Percentiles rank a stretch among this genome's conserved stretches.
phyloP scores from a whole-genome alignment of 129 eudicot genomes.

The Deinandra increscens region DNA sequence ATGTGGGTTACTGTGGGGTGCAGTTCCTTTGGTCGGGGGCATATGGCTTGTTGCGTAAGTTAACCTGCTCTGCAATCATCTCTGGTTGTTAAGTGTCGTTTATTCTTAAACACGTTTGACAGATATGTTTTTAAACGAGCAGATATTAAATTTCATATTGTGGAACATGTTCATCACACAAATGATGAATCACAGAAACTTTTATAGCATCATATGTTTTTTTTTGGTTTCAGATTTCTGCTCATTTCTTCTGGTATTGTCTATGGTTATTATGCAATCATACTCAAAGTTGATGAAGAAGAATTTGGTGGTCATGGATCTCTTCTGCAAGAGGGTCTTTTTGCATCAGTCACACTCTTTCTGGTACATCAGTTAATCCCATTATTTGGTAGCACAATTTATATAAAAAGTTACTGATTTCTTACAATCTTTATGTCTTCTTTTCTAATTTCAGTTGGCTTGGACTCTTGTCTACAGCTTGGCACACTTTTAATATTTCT shows the following conservation, averaged over 20 bases:
- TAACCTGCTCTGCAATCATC: not conserved
- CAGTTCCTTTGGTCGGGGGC: slow-evolving; percentile 91
- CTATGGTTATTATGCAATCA: slow-evolving; percentile 74
- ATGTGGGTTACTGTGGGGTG: slow-evolving; percentile 91
- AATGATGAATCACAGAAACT: not conserved
- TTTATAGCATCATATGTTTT: slow-evolving; percentile 10
- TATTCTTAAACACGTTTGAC: not conserved
- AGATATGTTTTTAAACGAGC: not conserved
- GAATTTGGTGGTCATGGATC: slow-evolving; percentile 96
- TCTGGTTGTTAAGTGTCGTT: not conserved
- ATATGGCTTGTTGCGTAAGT: slow-evolving; percentile 86
- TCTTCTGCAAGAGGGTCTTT: slow-evolving; percentile 97
- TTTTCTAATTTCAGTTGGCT: slow-evolving; percentile 58
- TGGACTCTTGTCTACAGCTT: slow-evolving; percentile 98
- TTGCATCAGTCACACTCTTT: slow-evolving; percentile 87
- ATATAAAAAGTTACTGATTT: not conserved
- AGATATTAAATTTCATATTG: not conserved
- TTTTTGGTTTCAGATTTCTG: slow-evolving; percentile 57
- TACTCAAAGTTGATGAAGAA: slow-evolving; percentile 90
- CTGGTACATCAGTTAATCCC: slow-evolving; percentile 46
- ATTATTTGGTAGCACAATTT: not conserved
- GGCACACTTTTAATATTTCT: slow-evolving; percentile 66
- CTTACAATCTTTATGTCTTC: not conserved
- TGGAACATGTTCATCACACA: not conserved
- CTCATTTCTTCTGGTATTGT: slow-evolving; percentile 76